These are phyloP conservation scores for Myxozyma geophila DNA, from an alignment of 805 yeast genomes.

Conservation along the genomic window DNA sequence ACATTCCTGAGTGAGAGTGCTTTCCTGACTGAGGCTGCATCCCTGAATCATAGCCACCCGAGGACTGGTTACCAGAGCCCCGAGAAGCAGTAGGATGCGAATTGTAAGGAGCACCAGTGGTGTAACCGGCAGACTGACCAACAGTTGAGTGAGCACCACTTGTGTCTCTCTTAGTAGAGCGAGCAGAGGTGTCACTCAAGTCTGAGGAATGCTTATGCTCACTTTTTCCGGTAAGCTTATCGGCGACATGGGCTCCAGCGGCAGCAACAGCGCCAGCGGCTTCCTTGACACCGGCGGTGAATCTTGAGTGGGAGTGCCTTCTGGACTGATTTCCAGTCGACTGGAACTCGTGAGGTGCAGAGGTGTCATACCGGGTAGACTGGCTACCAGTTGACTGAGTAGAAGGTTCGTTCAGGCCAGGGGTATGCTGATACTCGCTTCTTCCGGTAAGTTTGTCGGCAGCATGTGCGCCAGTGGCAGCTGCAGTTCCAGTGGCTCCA, in stretches of 20 bases:
- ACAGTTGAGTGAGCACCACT: neutral
- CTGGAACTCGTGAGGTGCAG: neutral
- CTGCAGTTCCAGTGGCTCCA: neutral
- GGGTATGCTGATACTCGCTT: neutral
- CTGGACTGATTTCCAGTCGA: neutral
- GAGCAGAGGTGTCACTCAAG: neutral
- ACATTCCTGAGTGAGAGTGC: no score
- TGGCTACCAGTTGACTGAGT: conserved; percentile 7
- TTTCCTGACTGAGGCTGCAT: no score
- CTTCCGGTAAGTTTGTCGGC: neutral
- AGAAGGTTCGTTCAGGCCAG: neutral
- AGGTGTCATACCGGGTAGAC: conserved; percentile 1
- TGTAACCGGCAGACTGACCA: neutral
- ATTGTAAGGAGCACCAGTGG: no score
- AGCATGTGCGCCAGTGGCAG: neutral
- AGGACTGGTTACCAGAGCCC: neutral
- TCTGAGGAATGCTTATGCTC: no score
- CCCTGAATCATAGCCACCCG: no score
- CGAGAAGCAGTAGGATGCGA: neutral
- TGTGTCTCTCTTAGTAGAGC: neutral
- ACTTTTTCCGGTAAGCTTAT: neutral
- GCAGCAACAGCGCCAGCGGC: conserved; percentile 2
- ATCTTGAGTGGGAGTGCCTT: no score
- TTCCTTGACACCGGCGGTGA: no score
- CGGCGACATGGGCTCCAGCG: neutral